Evolutionary conservation across 2,329 filamentous ascomycete genomes (phyloP).

Genomic region (Alternaria triticina): DNA sequence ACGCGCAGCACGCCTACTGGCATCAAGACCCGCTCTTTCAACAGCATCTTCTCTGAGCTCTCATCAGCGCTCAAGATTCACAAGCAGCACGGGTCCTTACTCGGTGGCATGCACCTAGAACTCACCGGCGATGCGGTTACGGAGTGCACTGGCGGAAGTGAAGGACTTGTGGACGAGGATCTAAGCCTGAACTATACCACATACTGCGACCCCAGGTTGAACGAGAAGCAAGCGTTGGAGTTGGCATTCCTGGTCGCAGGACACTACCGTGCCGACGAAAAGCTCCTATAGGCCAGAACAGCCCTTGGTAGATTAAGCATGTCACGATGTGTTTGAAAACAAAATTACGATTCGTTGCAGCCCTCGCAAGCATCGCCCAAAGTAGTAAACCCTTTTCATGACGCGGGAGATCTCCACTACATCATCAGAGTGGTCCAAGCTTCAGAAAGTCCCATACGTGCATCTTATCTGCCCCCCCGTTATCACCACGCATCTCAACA

Average conservation of each 20-base stretch:
- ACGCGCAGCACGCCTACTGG: slow-evolving; percentile 71
- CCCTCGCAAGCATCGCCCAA: slow-evolving; percentile 1
- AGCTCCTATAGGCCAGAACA: slow-evolving; percentile 7
- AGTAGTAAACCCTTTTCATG: neutral
- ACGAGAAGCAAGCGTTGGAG: slow-evolving; percentile 97
- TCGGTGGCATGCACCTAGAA: slow-evolving; percentile 94
- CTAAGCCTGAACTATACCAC: slow-evolving; percentile 90
- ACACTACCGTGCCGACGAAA: slow-evolving; percentile 65
- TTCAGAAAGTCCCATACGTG: slow-evolving; percentile 6
- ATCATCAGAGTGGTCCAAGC: slow-evolving; percentile 14
- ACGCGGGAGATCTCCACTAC: slow-evolving; percentile 1
- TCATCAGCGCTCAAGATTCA: slow-evolving; percentile 84
- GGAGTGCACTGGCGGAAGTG: slow-evolving; percentile 91
- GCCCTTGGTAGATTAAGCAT: neutral
- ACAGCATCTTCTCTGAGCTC: slow-evolving; percentile 87
- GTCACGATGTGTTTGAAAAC: neutral
- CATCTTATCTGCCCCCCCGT: slow-evolving; percentile 25
- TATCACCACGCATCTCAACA: slow-evolving; percentile 36
- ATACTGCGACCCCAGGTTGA: slow-evolving; percentile 92
- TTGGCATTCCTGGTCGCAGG: slow-evolving; percentile 92
- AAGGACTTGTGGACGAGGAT: slow-evolving; percentile 85
- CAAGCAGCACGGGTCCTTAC: slow-evolving; percentile 79
- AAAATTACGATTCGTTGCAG: neutral
- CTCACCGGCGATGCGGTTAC: slow-evolving; percentile 95
- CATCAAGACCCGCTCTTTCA: slow-evolving; percentile 92